Base-by-base conservation (phyloP, 2,329 filamentous ascomycete species). In the Pseudocercospora eumusae region DNA sequence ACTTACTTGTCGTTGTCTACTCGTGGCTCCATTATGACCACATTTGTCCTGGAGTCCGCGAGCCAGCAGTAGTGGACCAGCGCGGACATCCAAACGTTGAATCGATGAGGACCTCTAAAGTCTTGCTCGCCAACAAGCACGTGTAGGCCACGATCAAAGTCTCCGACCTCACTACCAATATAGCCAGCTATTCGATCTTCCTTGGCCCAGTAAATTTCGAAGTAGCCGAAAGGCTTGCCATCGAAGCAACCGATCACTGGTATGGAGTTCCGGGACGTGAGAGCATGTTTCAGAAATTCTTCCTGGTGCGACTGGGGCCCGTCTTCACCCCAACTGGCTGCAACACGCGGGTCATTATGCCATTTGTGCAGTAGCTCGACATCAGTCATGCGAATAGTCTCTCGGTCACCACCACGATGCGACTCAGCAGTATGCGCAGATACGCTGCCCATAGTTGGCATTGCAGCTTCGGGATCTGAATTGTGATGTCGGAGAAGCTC, bases 201-300 rank as follows among this genome's bases (percentile, higher is more conserved):
- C 72, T 96, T 96, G 3, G 95, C 92, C 93, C 95, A 99, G 78
- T 99, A 99, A 33, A 99, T 84, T 79, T 99, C 95, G 74, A 99
- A 97, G 75, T 96, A 99, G 0, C 92, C 95, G 78, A 98, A 99
- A 0, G 93, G 93, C 63, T 93, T 89, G 10, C 92, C 93, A 69
- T 98, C 92, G 91, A 93, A 99, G 74, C 92, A 88, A 0, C 91
- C 95, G 64, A 98, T 93, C 0, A 88, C 92, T 0, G 95, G 95
- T 75, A 98, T 96, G 8, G 88, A 92, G 76, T 97, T 89, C 18
- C 83, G 82, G 20, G 83, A 87, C 11, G 82, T 82, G 10, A 98
- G 78, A 0, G 84, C 87, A 2, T 79, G 80, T 20, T 83, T 79
- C 3, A 99, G 80, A 64, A 96, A 96, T 1, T 83, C 77, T 69